Percentiles rank a stretch among this genome's conserved stretches.
These are phyloP conservation scores for Calonectria pauciramosa DNA, from an alignment of 2,329 filamentous ascomycete species.

Conservation along the genomic window DNA sequence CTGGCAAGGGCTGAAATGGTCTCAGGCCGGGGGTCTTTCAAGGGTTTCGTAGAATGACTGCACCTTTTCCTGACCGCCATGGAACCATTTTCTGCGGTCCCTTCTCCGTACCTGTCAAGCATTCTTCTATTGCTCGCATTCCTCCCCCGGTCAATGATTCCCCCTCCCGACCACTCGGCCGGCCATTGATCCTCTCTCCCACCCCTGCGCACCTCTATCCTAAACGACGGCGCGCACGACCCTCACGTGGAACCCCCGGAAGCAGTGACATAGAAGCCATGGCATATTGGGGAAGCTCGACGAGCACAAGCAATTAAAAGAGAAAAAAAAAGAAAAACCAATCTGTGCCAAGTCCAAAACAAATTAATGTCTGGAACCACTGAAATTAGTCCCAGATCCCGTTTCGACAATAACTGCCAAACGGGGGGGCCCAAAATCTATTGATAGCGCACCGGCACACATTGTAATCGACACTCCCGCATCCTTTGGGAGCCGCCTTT, in stretches of 20 bases:
- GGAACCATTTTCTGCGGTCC: neutral
- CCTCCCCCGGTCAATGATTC: neutral
- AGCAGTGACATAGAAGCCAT: neutral
- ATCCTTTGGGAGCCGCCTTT: neutral
- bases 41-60: neutral
- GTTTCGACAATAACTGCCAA: neutral
- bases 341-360: neutral
- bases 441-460: neutral
- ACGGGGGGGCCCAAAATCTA: neutral
- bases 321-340: neutral
- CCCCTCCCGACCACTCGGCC: neutral
- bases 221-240: neutral
- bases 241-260: neutral
- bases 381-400: neutral
- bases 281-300: neutral
- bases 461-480: neutral
- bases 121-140: neutral
- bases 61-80: neutral
- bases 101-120: neutral
- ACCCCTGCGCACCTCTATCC: neutral
- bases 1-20: constrained; percentile 3
- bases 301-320: neutral
- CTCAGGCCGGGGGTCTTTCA: neutral
- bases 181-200: neutral
- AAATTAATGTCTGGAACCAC: neutral